Base-by-base conservation (phyloP, 75 land plant species). In the Selaginella tamariscina region DNA sequence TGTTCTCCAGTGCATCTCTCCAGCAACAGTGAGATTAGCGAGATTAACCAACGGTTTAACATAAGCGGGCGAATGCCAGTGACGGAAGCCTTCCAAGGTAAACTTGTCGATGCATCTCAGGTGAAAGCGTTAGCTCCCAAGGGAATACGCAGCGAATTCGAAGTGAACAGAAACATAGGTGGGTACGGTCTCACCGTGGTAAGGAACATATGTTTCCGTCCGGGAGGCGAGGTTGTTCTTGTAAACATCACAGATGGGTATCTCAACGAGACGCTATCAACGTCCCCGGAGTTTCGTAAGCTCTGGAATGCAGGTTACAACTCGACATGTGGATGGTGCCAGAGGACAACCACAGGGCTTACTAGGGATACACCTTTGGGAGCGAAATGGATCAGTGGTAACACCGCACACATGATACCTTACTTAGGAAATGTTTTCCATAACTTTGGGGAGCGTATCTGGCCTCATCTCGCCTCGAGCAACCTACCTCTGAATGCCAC, bases 361-460 rank as follows among this genome's bases (percentile, higher is more conserved):
- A 18, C 55, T 64, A 20, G 31, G 1, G 30, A 39, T 1, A 56
- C 55, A 1, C 76, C 76, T 1, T 20, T 5, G 20, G 32, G 32
- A 29, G 76, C 65, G 2, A 15, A 33, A 8, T 74, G 76, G 76
- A 27, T 74, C 15, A 15, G 20, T 11, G 76, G 76, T 5, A 69
- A 29, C 24, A 74, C 72, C 2, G 60, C 72, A 0, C 76, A 74
- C 65, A 74, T 74, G 20, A 15, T 74, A 27, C 76, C 76, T 0
- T 74, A 74, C 29, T 49, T 74, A 15, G 73, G 65, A 1, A 74
- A 74, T 30, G 76, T 74, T 29, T 74, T 74, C 72, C 76, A 74
- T 44, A 69, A 74, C 31, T 74, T 74, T 56, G 73, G 49, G 0
- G 76, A 74, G 29, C 56, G 72, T 13, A 60, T 74, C 62, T 74